Percentiles rank a stretch among this genome's conserved stretches.
Conservation (phyloP, 768 basidiomycete genomes). For the Naganishia antarctica region DNA sequence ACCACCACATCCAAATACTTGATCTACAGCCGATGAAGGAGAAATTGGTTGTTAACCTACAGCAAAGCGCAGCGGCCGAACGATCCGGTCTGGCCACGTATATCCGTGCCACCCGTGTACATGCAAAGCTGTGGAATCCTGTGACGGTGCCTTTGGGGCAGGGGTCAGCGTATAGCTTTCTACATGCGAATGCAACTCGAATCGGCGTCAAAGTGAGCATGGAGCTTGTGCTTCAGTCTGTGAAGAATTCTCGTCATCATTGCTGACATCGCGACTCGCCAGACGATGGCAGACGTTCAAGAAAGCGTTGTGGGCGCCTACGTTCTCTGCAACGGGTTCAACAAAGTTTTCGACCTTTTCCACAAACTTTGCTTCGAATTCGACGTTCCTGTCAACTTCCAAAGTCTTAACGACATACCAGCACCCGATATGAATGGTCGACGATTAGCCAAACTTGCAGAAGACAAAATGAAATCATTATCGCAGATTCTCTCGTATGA, state of each 20-base stretch:
- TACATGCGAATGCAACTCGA: not conserved
- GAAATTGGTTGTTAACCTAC: not conserved
- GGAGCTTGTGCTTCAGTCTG: not conserved
- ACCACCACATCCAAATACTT: not conserved
- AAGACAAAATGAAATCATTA: not conserved
- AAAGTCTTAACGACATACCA: not conserved
- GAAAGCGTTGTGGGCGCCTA: slow-evolving; percentile 16
- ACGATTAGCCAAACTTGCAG: too few species aligned
- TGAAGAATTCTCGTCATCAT: not conserved
- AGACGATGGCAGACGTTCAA: not conserved
- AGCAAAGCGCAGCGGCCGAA: not conserved
- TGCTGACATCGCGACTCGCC: not conserved
- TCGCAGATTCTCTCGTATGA: not conserved
- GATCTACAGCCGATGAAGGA: not conserved
- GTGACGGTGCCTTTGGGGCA: not conserved
- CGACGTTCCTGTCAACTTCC: not conserved
- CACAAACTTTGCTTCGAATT: slow-evolving; percentile 5
- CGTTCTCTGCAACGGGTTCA: not conserved
- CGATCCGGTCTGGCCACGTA: not conserved
- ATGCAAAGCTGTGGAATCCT: not conserved
- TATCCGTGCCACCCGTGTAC: not conserved
- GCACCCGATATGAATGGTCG: not conserved
- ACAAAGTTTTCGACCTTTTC: not conserved
- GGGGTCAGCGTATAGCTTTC: not conserved
- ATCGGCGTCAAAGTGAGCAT: slow-evolving; percentile 9